Base-by-base conservation (phyloP, 805 yeast genomes). In the Monosporozyma aquatica region DNA sequence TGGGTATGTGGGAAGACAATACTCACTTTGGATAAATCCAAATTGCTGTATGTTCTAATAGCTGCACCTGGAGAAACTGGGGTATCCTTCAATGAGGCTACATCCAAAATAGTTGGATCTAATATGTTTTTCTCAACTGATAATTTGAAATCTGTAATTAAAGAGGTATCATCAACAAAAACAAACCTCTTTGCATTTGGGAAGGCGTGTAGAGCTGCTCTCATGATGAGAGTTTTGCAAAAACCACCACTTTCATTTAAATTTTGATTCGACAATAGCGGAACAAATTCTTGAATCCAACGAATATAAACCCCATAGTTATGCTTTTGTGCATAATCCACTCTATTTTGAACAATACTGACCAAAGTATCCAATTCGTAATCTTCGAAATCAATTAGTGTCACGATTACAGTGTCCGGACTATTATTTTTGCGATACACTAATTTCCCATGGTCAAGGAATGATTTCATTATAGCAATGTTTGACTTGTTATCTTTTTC, bases 181-280 rank as follows among this genome's bases (percentile, higher is more conserved):
- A 97, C 85, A 56, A 89, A 80, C 70, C 86, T 82, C 59, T 85
- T 78, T n/a, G 96, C 83, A 38, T 80, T 69, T 1, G 97, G 97
- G 68, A 87, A 87, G 0, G 95, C 92, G 59, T 75, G 76, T 81
- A 90, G 78, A n/a, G 97, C 97, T 34, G 89, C 92, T 47, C 94
- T 73, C 58, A 86, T 60, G 42, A 56, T 40, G 42, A 61, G 24
- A 21, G 54, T 58, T 47, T 51, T 63, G 23, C 53, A 44, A 34
- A 38, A 52, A 11, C 59, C 61, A 39, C 53, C 50, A 41, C 45
- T 44, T 15, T 43, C 39, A 5, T 44, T 45, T 62, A 47, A 64
- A 61, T 45, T 67, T 62, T 52, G 70, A 61, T 70, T 69, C 43
- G 75, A 70, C 43, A 81, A 52, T 13, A 71, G 51, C 6, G 90